Base-by-base conservation (phyloP, 2,329 filamentous ascomycete genomes). In the Hypoxylon sp. region DNA sequence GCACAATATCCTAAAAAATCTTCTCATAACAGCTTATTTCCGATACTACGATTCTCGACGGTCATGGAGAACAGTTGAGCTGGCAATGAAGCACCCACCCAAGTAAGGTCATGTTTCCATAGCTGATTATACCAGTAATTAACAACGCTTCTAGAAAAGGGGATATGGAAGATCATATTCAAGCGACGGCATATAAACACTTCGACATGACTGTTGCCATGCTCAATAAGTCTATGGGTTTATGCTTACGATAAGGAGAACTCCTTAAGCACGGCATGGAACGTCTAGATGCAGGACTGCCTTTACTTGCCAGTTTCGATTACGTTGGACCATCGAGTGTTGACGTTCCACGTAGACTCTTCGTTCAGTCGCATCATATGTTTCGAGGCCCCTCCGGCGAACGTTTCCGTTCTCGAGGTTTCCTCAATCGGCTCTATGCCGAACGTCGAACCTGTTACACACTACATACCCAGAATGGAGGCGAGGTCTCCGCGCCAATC, bases 151-250 rank as follows among this genome's bases (percentile, higher is more conserved):
- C 14, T 38, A 76, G 73, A 48, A 69, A 61, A 19, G 62, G 28
- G 13, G 48, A 63, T 3, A 51, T 71, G 21, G 67, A 75, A 58
- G 55, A 61, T 2, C 68, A 71, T 38, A 32, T 74, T 17, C 32
- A 73, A 43, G 60, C 70, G 21, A 77, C 78, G 5, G 79, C 83
- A 5, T 90, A 85, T 75, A 81, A 84, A 50, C 86, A 91, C 73
- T 93, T 92, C 75, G 86, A 93, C 59, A 87, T 87, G 80, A 93
- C 90, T 6, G 77, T 94, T 51, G 84, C 83, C 17, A 92, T 92
- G 90, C 82, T 94, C 60, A 94, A 94, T 75, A 88, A 90, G 76
- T 89, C 85, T 5, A 90, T 94, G 89, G 86, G 87, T 0, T 76
- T 93, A 45, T 91, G 90, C 75, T 76, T 91, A 63, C 84, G 86